Base-by-base conservation (phyloP, 139 green algal species). In the Tetratostichococcus sp. region DNA sequence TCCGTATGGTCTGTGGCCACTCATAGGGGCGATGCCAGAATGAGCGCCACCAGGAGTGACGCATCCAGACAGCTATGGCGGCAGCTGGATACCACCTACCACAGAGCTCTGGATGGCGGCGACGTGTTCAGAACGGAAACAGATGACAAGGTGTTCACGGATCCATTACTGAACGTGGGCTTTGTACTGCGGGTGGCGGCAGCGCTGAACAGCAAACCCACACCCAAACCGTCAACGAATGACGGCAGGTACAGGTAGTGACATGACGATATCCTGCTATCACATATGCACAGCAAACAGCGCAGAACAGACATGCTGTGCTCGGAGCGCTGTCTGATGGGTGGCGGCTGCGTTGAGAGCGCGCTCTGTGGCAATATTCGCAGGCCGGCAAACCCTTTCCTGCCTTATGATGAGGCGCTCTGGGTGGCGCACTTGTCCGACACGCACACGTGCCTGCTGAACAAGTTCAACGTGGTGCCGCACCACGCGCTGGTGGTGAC, bases 391-490 rank as follows among this genome's bases (percentile, higher is more conserved):
- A 96, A 97, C 80, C 93, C 93, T 0, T 97, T 97, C 75, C 73
- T 93, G 31, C 92, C 92, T 0, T 91, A 91, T 25, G 91, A 97
- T 23, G 69, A 82, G 30, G 85, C 79, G 0, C 86, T 97, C 25
- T 91, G 78, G 69, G 92, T 97, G 62, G 43, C 58, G 1, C 75
- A 93, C 67, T 71, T 96, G 57, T 88, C 80, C 1, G 25, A 71
- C 26, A 89, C 71, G 16, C 90, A 95, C 82, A 84, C 69, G 1
- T 75, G 91, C n/a, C 81, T 94, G 69, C 87, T 95, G 5, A 95
- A 95, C 83, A 95, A 95, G 71, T 95, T 93, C 77, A 93, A 94
- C 26, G 87, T 95, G 4, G 89, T 95, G 57, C 69, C 79, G 8
- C 66, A 80, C 39, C 82, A 88, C 66, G 69, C 79, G 23, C 71